These are phyloP conservation scores for Trametes versicolor DNA, from an alignment of 1,284 basidiomycete genomes.

Conservation along the genomic window DNA sequence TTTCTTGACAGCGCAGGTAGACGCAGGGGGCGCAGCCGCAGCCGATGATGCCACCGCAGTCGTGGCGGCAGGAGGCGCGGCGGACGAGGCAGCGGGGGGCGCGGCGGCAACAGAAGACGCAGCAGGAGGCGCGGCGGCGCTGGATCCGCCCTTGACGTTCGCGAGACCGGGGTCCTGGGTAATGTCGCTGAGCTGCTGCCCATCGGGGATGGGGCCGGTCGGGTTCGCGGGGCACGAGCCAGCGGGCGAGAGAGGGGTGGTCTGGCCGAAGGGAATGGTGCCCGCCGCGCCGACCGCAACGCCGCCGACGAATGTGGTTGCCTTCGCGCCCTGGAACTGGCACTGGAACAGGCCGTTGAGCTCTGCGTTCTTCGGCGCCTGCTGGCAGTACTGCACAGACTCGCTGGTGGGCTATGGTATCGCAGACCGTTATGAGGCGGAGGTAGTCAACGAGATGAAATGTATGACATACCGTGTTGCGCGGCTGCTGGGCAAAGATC, in stretches of 20 bases:
- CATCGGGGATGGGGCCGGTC: slow-evolving; percentile 56
- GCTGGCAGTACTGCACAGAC: slow-evolving; percentile 52
- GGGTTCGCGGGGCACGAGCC: slow-evolving; percentile 54
- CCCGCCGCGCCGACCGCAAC: slow-evolving; percentile 43
- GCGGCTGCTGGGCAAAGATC: slow-evolving; percentile 70
- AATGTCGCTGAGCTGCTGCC: slow-evolving; percentile 57
- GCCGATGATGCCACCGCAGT: slow-evolving; percentile 1
- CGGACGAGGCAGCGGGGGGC: slow-evolving; percentile 1
- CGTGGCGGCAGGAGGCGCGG: slow-evolving; percentile 3
- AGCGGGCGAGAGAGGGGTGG: slow-evolving; percentile 44
- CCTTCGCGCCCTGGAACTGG: slow-evolving; percentile 49
- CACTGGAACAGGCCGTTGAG: slow-evolving; percentile 55
- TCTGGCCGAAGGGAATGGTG: slow-evolving; percentile 51
- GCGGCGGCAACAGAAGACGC: neutral
- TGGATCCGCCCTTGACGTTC: slow-evolving; percentile 5
- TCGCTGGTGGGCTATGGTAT: slow-evolving; percentile 46
- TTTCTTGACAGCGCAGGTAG: slow-evolving; percentile 1
- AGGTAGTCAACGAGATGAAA: neutral
- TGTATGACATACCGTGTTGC: slow-evolving; percentile 48
- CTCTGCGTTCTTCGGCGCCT: slow-evolving; percentile 51
- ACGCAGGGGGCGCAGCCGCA: neutral
- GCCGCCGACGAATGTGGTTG: slow-evolving; percentile 46
- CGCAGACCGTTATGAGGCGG: no score
- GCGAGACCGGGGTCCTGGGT: slow-evolving; percentile 53
- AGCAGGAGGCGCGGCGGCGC: neutral